Conservation (phyloP, 306 rosid genomes). For the Corylus avellana region DNA sequence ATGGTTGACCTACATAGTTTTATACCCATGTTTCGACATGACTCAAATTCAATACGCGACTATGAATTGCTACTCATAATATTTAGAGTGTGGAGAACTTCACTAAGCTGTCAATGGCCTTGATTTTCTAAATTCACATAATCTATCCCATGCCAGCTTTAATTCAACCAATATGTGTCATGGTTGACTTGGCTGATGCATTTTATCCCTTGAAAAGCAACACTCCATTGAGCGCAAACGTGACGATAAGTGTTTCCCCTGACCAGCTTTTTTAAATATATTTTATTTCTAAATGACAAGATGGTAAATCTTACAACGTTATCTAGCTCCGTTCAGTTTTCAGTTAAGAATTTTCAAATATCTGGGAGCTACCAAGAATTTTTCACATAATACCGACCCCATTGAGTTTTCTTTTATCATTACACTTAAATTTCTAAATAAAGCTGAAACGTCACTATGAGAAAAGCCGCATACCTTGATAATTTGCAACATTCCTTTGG, state of each 20-base stretch:
- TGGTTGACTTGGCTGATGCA: not conserved
- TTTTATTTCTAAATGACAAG: not conserved
- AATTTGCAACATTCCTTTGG: conserved; percentile 57
- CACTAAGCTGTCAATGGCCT: not conserved
- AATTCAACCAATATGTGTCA: not conserved
- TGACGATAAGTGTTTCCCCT: not conserved
- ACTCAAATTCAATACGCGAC: too few species aligned
- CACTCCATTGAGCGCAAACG: not conserved
- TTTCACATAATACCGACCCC: not conserved
- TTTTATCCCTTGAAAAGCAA: not conserved
- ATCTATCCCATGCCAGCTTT: not conserved
- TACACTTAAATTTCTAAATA: not conserved
- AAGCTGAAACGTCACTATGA: not conserved
- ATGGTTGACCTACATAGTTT: too few species aligned
- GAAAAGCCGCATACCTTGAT: conserved; percentile 59
- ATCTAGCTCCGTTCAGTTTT: not conserved
- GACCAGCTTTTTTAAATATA: not conserved
- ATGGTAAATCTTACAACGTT: not conserved
- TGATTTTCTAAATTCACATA: not conserved
- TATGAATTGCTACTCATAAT: too few species aligned
- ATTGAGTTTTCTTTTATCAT: not conserved
- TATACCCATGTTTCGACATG: too few species aligned
- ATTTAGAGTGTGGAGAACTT: too few species aligned
- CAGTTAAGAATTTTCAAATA: not conserved
- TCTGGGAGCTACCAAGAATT: not conserved